Evolutionary conservation across 23 red algal genomes (phyloP), one percentile per base, ranked within the genome.

Genomic region (Gracilaria caudata): DNA sequence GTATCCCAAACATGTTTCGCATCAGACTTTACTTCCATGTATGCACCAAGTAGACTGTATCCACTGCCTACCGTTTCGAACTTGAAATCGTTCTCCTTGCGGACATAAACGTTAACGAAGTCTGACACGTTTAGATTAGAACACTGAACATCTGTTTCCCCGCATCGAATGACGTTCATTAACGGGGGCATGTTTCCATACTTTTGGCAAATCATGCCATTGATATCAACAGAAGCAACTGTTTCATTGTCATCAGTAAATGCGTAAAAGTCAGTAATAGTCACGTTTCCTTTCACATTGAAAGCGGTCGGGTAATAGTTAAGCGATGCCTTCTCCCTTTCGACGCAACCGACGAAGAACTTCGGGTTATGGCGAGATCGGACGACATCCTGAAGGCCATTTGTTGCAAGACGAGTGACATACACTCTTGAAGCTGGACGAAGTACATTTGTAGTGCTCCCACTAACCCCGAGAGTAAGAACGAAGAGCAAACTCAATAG

Each of bases 261-360:
- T 20, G 25, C 36, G 49, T 37, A 80, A 12, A 80, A 59, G 77
- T 80, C 51, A 7, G 24, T 37, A 30, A 80, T 55, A 20, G 46
- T 41, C 30, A n/a, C 46, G 13, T 39, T 59, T 55, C 51, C 77
- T 12, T 57, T 60, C 17, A 32, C 37, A 35, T 80, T n/a, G 26
- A 80, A 80, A 11, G 77, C 77, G 4, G 77, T 59, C 23, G 77
- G 77, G 24, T 80, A 80, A 39, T 80, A 80, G 3, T 51, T 55
- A 0, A 80, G 25, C 32, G 49, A 57, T 11, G 51, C 16, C 29
- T 54, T 34, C 4, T 33, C 64, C 10, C 32, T 34, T n/a, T 30
- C 17, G 5, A 80, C 32, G 37, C 77, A 80, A 4, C 24, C 26
- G 4, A 30, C 7, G 49, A 80, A 80, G 29, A 80, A 60, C 13